Percentiles rank a stretch among this genome's conserved stretches.
These are phyloP conservation scores for Mitragyna speciosa DNA, from an alignment of 257 asterid species.

Conservation along the genomic window DNA sequence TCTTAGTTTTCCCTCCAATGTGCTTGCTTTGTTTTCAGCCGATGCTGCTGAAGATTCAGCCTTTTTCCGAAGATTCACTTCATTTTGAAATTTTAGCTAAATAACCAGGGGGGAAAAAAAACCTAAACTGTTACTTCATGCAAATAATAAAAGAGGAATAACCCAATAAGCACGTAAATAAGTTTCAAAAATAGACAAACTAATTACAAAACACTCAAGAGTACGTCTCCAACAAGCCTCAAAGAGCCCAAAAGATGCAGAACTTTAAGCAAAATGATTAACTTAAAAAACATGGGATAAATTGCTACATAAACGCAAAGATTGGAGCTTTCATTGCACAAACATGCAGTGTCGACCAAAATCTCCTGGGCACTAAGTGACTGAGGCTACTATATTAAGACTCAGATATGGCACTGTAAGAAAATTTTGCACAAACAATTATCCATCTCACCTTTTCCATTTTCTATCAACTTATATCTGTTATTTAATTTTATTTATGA, in stretches of 20 bases:
- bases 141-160: not conserved
- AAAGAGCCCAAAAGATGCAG: not conserved
- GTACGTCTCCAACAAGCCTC: not conserved
- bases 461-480: not conserved
- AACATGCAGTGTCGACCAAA: not conserved
- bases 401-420: not conserved
- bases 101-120: not conserved
- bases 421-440: not conserved
- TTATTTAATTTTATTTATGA: not conserved
- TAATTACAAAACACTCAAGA: not conserved
- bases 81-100: slow-evolving; percentile 74
- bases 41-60: slow-evolving; percentile 72
- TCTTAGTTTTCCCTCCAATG: slow-evolving; percentile 61
- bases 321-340: not conserved
- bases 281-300: not conserved
- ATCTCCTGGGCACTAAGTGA: not conserved
- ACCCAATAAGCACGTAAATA: not conserved
- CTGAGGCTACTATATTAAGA: not conserved
- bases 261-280: not conserved
- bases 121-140: not conserved
- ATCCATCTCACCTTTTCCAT: not conserved
- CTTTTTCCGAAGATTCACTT: slow-evolving; percentile 69
- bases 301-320: not conserved
- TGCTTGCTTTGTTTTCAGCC: slow-evolving; percentile 75
- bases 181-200: not conserved